Evolutionary conservation across 2,329 filamentous ascomycete species (phyloP), one percentile per base, ranked within the genome.

Genomic region (Colletotrichum spaethianum): DNA sequence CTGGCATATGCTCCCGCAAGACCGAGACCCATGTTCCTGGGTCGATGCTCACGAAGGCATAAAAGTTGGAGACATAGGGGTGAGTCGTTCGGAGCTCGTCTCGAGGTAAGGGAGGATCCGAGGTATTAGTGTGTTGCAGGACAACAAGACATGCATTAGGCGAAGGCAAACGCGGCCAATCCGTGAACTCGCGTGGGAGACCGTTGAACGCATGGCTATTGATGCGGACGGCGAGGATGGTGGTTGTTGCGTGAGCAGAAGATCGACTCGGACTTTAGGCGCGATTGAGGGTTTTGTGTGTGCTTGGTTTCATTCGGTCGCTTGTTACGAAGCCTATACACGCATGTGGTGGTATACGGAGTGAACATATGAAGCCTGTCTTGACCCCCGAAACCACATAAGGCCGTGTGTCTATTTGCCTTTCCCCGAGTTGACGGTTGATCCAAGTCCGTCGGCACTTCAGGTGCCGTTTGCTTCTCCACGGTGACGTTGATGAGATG

Each of bases 181-280:
- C 23, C 33, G 18, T 40, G n/a, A 52, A 44, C 44, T 62, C 60
- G 31, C 44, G 46, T 23, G 23, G n/a, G 59, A 62, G 16, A 8
- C 44, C 33, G 59, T 50, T 62, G n/a, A 38, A 38, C 28, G 60
- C 33, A 52, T 52, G 31, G n/a, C 60, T 40, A 31, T 31, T 23
- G 26, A 31, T 61, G 8, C 28, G 20, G 28, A 28, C 50, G 50
- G 16, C 18, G 50, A n/a, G 28, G 50, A 33, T 53, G 26, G 28
- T 12, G 18, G 26, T 5, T 18, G 26, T 20, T 31, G 14, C 26
- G 14, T 33, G 18, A n/a, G 28, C 50, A 33, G 8, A 53, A 18
- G 16, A 53, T 53, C 28, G 28, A 11, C 28, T n/a, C 18, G 28
- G 18, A 33, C 20, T 31, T 18, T 18, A 28, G 6, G 50, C 16